A percentile compares a stretch with the other conserved stretches of the same genome.
Evolutionary conservation across 305 asterid species (phyloP).

Genomic region (Rubia occidens): DNA sequence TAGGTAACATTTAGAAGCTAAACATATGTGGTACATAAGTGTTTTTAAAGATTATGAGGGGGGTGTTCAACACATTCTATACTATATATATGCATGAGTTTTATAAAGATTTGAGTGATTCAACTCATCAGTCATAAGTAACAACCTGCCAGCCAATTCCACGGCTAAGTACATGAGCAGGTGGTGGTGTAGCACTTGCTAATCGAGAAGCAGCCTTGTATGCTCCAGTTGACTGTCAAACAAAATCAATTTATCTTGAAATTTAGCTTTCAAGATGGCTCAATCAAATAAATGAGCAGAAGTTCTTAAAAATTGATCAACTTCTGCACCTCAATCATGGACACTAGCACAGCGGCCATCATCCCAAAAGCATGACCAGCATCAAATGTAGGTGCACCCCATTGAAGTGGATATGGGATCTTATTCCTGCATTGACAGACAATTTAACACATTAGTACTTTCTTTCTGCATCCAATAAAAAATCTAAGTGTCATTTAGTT

Average conservation of each 20-base stretch:
- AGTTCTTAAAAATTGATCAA: neutral
- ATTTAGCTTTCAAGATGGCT: neutral
- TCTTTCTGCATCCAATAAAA: neutral
- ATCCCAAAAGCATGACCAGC: constrained; percentile 97
- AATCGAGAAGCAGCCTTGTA: constrained; percentile 87
- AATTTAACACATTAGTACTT: neutral
- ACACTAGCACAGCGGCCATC: constrained; percentile 89
- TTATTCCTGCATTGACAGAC: constrained; percentile 48
- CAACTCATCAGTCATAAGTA: neutral
- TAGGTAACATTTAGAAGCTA: neutral
- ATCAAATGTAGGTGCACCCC: constrained; percentile 95
- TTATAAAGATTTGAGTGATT: neutral
- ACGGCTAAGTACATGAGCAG: constrained; percentile 94
- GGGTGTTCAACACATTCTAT: too few species aligned
- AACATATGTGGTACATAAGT: neutral
- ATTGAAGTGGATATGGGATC: constrained; percentile 87
- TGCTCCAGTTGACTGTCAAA: constrained; percentile 84
- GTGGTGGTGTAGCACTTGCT: constrained; percentile 97
- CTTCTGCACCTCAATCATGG: constrained; percentile 68
- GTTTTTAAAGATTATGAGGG: too few species aligned
- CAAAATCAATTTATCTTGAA: neutral
- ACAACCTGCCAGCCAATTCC: constrained; percentile 98
- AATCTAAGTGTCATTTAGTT: neutral
- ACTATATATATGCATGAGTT: too few species aligned
- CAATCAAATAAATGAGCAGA: neutral